phyloP scores from a whole-genome alignment of 495 filamentous ascomycete genomes.

The Aspergillus avenaceus region DNA sequence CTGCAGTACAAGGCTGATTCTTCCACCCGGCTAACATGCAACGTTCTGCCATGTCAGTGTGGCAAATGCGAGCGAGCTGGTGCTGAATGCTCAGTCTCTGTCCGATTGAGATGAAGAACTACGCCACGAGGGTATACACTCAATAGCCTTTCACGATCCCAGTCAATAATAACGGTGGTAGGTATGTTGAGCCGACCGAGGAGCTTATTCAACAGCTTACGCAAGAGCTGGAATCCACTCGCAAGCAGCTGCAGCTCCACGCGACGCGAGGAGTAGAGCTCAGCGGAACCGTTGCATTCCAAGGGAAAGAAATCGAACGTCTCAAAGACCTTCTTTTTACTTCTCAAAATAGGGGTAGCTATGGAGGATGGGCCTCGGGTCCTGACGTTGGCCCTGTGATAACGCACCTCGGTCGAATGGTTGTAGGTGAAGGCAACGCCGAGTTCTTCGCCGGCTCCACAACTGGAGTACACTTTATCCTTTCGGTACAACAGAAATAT shows the following conservation, averaged over 20 bases:
- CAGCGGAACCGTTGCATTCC: not conserved
- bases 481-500: conserved; percentile 4
- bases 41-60: not conserved
- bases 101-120: conserved; percentile 6
- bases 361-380: not conserved
- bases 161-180: not conserved
- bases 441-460: conserved; percentile 13
- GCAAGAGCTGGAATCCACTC: not conserved
- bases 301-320: not conserved
- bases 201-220: conserved; percentile 1
- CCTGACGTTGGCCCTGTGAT: conserved; percentile 3
- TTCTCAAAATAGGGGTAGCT: not conserved
- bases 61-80: conserved; percentile 6
- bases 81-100: conserved; percentile 6
- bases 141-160: not conserved
- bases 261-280: not conserved
- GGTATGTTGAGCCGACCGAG: not conserved
- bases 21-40: not conserved
- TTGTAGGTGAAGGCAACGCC: not conserved
- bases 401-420: conserved; percentile 13
- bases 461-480: conserved; percentile 13
- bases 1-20: not conserved
- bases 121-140: conserved; percentile 11
- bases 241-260: not conserved
- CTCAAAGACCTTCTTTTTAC: not conserved